Conservation (phyloP, 192 early-diverging fungal species). For the Phlyctochytrium planicorne region DNA sequence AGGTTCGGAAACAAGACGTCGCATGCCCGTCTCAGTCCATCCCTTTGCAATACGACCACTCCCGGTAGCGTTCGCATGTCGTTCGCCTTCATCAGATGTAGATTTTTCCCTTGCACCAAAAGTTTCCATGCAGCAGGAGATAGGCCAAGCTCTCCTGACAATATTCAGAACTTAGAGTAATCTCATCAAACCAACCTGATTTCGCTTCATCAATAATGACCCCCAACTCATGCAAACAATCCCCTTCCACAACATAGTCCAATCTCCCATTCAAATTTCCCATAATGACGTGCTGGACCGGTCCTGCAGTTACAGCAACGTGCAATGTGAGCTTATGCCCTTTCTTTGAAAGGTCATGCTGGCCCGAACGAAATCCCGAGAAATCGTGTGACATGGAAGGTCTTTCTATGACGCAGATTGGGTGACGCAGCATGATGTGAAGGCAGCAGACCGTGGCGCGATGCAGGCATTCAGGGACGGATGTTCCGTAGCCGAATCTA, state of each 20-base stretch:
- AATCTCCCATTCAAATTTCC: not conserved
- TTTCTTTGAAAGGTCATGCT: no score
- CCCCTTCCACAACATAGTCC: slow-evolving; percentile 2
- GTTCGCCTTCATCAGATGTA: not conserved
- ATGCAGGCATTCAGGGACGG: not conserved
- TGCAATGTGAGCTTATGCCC: not conserved
- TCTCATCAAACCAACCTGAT: not conserved
- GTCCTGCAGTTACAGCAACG: not conserved
- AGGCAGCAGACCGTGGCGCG: slow-evolving; percentile 6
- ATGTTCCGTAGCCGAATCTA: no score
- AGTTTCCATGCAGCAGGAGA: not conserved
- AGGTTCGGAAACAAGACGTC: not conserved
- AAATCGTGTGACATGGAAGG: no score
- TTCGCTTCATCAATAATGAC: slow-evolving; percentile 4
- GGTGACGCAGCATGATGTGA: slow-evolving; percentile 4
- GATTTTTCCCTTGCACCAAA: not conserved
- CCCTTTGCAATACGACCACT: not conserved
- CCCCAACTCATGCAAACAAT: not conserved
- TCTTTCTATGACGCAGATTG: not conserved
- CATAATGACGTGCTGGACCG: not conserved
- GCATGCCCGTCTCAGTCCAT: not conserved
- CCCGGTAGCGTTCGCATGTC: not conserved
- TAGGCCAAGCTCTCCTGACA: slow-evolving; percentile 1
- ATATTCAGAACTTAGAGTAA: not conserved
- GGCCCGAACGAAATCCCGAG: not conserved